phyloP scores from a whole-genome alignment of 129 eudicot genomes.

The Tanacetum coccineum region DNA sequence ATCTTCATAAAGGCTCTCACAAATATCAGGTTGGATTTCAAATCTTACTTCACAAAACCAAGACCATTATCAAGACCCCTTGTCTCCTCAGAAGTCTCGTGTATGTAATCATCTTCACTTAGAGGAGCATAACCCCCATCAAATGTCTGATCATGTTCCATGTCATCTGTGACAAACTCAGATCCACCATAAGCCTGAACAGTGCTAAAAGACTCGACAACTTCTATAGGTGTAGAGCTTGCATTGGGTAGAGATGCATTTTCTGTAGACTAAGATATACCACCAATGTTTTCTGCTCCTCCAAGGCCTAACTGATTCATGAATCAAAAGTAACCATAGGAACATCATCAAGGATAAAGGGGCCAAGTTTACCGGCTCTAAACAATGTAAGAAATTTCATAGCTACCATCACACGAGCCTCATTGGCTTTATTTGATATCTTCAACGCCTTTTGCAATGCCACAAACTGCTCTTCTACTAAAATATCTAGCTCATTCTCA shows the following conservation, averaged over 20 bases:
- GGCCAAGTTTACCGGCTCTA: constrained; percentile 91
- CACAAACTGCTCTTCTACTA: constrained; percentile 75
- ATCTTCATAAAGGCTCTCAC: constrained; percentile 74
- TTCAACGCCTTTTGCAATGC: constrained; percentile 74
- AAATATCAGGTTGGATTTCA: constrained; percentile 69
- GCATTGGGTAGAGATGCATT: constrained; percentile 47
- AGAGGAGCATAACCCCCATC: too few relatives aligned
- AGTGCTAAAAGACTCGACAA: too few relatives aligned
- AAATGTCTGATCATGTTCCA: too few relatives aligned
- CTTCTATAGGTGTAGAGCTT: constrained; percentile 41
- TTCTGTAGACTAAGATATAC: constrained; percentile 47
- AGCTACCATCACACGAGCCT: constrained; percentile 70
- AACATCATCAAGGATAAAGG: constrained; percentile 94
- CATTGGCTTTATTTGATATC: constrained; percentile 71
- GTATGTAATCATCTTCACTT: too few relatives aligned
- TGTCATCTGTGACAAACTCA: too few relatives aligned
- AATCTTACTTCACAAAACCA: constrained; percentile 63
- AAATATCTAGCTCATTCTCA: constrained; percentile 60
- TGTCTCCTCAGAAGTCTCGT: too few relatives aligned
- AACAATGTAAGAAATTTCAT: constrained; percentile 81
- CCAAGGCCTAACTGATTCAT: constrained; percentile 16
- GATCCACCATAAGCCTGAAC: too few relatives aligned
- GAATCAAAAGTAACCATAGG: constrained; percentile 41
- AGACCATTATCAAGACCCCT: too few relatives aligned
- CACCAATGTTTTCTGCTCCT: constrained; percentile 39